phyloP scores from a whole-genome alignment of 2,329 filamentous ascomycete species.

The Beauveria sp. region DNA sequence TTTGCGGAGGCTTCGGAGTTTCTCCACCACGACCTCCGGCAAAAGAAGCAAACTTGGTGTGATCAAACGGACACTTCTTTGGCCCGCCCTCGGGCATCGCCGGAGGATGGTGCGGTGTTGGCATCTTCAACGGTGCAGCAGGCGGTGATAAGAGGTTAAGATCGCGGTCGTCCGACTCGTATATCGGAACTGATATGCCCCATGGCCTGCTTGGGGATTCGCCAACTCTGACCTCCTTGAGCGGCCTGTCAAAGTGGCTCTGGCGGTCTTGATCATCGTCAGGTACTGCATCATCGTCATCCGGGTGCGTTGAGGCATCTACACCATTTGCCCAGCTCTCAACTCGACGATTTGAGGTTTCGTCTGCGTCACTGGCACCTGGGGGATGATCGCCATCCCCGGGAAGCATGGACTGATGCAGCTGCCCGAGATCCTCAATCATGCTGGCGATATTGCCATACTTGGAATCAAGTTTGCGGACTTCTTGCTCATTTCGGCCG shows the following conservation, averaged over 20 bases:
- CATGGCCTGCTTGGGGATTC: slow-evolving; percentile 90
- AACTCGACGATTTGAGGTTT: slow-evolving; percentile 61
- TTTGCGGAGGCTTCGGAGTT: slow-evolving; percentile 13
- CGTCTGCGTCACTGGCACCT: slow-evolving; percentile 34
- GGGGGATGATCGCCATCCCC: slow-evolving; percentile 40
- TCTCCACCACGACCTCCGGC: slow-evolving; percentile 16
- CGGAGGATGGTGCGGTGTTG: slow-evolving; percentile 25
- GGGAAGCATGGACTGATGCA: slow-evolving; percentile 82
- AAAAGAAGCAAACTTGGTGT: slow-evolving; percentile 35
- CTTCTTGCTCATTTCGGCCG: slow-evolving; percentile 76
- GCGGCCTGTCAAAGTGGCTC: slow-evolving; percentile 71
- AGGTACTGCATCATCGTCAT: slow-evolving; percentile 25
- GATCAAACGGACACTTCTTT: slow-evolving; percentile 54
- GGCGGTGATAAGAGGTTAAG: slow-evolving; percentile 46
- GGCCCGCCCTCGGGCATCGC: slow-evolving; percentile 16
- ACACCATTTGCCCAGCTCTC: slow-evolving; percentile 81
- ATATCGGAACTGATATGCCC: slow-evolving; percentile 75
- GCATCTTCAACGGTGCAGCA: slow-evolving; percentile 48
- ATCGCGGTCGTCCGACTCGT: slow-evolving; percentile 32
- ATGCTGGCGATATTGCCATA: slow-evolving; percentile 89
- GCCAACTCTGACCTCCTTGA: slow-evolving; percentile 86
- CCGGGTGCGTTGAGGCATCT: slow-evolving; percentile 40
- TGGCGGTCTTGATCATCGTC: slow-evolving; percentile 47
- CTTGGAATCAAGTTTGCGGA: slow-evolving; percentile 84
- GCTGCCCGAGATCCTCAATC: slow-evolving; percentile 82